Conservation (phyloP, 202 grass and related monocot genomes). For the Alloteropsis angusta region DNA sequence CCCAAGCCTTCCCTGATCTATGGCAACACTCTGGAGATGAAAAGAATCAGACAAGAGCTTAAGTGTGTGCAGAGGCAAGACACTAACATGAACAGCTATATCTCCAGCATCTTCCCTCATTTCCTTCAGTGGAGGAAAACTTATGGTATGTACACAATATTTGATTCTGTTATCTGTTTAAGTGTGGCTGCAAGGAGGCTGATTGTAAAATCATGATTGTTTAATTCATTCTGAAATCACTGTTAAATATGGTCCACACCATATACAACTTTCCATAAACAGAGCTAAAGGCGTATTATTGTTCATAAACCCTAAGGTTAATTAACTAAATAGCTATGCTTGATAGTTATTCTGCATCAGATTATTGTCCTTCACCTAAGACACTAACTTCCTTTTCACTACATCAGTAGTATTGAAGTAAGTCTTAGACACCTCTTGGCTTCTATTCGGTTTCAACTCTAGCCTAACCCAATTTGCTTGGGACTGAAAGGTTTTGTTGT, state of each 20-base stretch:
- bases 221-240: background rate
- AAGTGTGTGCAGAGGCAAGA: slow-evolving; percentile 23
- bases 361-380: no score
- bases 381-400: background rate
- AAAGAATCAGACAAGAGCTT: background rate
- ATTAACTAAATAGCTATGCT: background rate
- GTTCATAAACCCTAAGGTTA: background rate
- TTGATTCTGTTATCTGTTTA: background rate
- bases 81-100: no score
- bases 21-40: slow-evolving; percentile 52
- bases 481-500: no score
- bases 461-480: no score
- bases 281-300: no score
- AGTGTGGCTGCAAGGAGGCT: no score
- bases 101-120: no score
- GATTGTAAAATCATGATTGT: background rate
- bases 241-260: no score
- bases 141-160: no score
- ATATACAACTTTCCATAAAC: no score
- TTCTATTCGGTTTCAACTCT: no score
- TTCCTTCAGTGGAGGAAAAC: no score
- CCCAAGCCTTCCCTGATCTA: slow-evolving; percentile 44
- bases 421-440: background rate
- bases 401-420: background rate
- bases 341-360: background rate